Percentiles rank a stretch among this genome's conserved stretches.
Evolutionary conservation across 1,284 basidiomycete species (phyloP).

Genomic region (Spongiforma sp.): DNA sequence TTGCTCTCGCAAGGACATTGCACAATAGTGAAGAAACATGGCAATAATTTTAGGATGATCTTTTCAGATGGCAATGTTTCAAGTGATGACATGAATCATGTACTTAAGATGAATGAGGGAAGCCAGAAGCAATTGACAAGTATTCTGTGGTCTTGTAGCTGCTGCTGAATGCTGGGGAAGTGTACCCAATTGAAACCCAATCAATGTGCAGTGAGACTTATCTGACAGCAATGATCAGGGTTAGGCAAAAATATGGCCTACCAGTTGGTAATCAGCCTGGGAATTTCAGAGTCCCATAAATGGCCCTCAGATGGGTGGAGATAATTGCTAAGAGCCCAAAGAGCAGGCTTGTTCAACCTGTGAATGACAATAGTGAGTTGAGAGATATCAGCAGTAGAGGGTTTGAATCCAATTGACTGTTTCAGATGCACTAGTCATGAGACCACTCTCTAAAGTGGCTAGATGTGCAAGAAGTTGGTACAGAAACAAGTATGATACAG

Average conservation of each 20-base stretch:
- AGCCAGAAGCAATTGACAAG: conserved; percentile 34
- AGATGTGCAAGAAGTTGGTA: background rate
- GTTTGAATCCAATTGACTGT: conserved; percentile 64
- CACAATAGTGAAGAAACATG: conserved; percentile 43
- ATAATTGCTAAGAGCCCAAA: conserved; percentile 49
- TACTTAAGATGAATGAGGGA: conserved; percentile 39
- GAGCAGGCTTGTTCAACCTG: conserved; percentile 46
- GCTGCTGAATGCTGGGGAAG: conserved; percentile 40
- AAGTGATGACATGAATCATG: conserved; percentile 45
- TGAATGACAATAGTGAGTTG: conserved; percentile 46
- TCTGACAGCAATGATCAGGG: conserved; percentile 1
- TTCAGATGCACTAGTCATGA: conserved; percentile 50
- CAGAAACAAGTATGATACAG: background rate
- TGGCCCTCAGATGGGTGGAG: conserved; percentile 47
- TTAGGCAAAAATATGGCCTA: conserved; percentile 26
- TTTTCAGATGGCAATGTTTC: conserved; percentile 37
- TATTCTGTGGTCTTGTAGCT: conserved; percentile 31
- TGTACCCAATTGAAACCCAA: conserved; percentile 52
- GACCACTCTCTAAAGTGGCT: conserved; percentile 42
- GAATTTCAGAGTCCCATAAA: conserved; percentile 44
- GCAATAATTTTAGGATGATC: conserved; percentile 23
- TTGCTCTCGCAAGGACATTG: conserved; percentile 39
- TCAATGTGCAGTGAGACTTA: conserved; percentile 17
- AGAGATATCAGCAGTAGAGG: conserved; percentile 43
- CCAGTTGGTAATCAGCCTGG: conserved; percentile 32